Evolutionary conservation across 352 stramenopile genomes (phyloP).

Genomic region (Phytophthora quininea): DNA sequence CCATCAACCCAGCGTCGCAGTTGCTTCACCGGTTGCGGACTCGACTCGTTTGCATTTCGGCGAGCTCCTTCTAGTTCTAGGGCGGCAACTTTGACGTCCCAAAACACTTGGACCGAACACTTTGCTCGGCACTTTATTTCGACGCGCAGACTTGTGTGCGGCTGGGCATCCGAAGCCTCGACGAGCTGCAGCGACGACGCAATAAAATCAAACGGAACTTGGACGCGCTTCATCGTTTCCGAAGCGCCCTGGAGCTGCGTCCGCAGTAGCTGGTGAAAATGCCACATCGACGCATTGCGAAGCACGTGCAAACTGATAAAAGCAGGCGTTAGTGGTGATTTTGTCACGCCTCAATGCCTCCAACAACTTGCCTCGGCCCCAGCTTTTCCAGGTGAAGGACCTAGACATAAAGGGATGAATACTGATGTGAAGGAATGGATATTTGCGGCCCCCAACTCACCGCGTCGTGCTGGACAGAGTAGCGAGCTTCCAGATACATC

Average conservation of each 20-base stretch:
- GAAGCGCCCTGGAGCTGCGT: conserved; percentile 42
- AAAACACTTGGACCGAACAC: conserved; percentile 44
- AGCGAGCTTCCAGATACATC: conserved; percentile 45
- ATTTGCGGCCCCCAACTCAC: conserved; percentile 29
- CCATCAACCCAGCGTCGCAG: not conserved
- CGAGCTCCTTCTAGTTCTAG: conserved; percentile 22
- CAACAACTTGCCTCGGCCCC: conserved; percentile 29
- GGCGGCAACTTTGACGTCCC: conserved; percentile 26
- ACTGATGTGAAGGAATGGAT: no score
- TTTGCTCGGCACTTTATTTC: conserved; percentile 25
- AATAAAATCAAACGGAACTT: conserved; percentile 51
- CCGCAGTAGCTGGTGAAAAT: conserved; percentile 67
- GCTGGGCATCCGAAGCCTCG: conserved; percentile 21
- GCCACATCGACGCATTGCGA: conserved; percentile 60
- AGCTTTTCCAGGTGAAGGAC: conserved; percentile 38
- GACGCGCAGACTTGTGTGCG: conserved; percentile 28
- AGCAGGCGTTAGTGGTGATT: no score
- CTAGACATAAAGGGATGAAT: conserved; percentile 7
- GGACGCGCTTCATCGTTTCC: conserved; percentile 48
- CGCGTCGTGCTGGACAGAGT: conserved; percentile 43
- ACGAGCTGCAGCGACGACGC: conserved; percentile 38
- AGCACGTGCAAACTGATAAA: conserved; percentile 49
- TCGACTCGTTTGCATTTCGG: not conserved
- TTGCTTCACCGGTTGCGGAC: conserved; percentile 7
- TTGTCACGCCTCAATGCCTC: no score